Conservation (phyloP, 371 early-diverging fungal genomes). For the Lichtheimia hyalospora region DNA sequence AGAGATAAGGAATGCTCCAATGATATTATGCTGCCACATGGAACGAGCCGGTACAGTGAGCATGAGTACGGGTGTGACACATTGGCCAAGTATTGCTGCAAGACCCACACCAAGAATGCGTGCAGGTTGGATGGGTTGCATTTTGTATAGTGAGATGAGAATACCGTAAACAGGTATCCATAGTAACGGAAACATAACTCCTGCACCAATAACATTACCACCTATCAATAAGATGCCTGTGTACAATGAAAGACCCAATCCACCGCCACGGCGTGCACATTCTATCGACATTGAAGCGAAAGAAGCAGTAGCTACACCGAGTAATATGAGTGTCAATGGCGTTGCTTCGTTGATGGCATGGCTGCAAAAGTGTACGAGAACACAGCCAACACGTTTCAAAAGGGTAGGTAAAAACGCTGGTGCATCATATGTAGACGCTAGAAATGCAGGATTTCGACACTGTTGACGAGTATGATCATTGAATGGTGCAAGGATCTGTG, state of each 20-base stretch:
- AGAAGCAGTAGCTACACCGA: background rate
- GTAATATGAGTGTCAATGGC: background rate
- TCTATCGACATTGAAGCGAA: background rate
- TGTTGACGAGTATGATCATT: background rate
- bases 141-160: background rate
- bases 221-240: background rate
- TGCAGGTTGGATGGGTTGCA: background rate
- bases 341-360: conserved; percentile 3
- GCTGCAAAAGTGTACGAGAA: conserved; percentile 5
- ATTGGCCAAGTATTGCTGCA: background rate
- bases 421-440: background rate
- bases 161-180: background rate
- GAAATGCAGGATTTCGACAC: background rate
- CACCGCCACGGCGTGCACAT: background rate
- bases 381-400: conserved; percentile 5
- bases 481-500: background rate
- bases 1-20: background rate
- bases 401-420: background rate
- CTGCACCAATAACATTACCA: background rate
- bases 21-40: background rate
- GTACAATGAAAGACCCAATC: background rate
- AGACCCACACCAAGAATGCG: background rate
- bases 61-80: background rate
- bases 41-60: background rate
- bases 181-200: background rate